Evolutionary conservation across 116 monocot species (phyloP).

Genomic region (Iris pallida): DNA sequence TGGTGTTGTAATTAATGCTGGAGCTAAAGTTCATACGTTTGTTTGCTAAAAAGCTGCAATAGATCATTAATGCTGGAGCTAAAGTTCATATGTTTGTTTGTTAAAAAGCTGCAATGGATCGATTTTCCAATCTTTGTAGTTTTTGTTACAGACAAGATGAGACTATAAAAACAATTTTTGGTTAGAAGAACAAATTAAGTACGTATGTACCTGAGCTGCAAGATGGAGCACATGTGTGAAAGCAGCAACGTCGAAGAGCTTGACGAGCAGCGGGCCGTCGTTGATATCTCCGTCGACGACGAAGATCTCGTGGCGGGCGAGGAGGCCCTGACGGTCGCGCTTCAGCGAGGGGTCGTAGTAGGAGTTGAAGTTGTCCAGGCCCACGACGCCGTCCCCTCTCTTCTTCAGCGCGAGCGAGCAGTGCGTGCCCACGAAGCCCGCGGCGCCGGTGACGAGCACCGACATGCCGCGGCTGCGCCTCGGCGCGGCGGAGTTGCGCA

Average conservation of each 20-base stretch:
- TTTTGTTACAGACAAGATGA: too few species aligned
- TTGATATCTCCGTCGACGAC: slow-evolving; percentile 22
- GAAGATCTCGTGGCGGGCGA: slow-evolving; percentile 4
- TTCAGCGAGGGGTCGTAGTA: slow-evolving; percentile 18
- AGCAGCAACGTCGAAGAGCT: slow-evolving; percentile 13
- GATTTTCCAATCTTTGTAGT: too few species aligned
- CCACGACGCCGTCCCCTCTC: slow-evolving; percentile 26
- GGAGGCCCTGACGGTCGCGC: slow-evolving; percentile 13
- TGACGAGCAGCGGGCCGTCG: slow-evolving; percentile 12
- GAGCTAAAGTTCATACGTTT: too few species aligned
- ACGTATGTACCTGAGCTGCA: slow-evolving; percentile 11
- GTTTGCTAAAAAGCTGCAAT: too few species aligned
- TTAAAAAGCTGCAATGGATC: too few species aligned
- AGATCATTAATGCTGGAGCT: too few species aligned
- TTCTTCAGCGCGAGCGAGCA: slow-evolving; percentile 20
- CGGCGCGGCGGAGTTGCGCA: slow-evolving; percentile 11
- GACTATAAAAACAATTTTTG: too few species aligned
- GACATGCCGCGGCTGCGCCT: slow-evolving; percentile 2
- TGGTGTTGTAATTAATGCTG: too few species aligned
- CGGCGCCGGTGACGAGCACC: slow-evolving; percentile 23
- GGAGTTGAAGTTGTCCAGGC: slow-evolving; percentile 19
- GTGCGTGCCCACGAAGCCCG: slow-evolving; percentile 22
- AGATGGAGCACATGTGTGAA: slow-evolving; percentile 30
- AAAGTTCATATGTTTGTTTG: too few species aligned
- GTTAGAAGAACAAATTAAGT: too few species aligned